phyloP scores from a whole-genome alignment of 805 yeast species.

The Scheffersomyces lignosus region DNA sequence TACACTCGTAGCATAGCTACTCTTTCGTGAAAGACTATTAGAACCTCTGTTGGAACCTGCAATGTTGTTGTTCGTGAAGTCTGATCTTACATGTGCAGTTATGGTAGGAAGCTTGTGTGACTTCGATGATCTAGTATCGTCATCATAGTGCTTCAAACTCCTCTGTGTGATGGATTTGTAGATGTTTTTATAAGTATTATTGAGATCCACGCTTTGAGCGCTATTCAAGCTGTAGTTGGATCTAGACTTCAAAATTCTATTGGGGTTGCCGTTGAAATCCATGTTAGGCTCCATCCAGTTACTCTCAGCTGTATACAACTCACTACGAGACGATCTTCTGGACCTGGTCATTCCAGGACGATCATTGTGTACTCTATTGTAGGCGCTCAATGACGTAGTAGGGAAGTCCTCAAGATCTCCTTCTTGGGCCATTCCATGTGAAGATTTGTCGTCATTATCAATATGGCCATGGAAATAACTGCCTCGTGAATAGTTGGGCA shows the following conservation, averaged over 20 bases:
- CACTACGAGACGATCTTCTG: constrained; percentile 40
- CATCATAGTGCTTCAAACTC: constrained; percentile 20
- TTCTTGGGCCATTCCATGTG: constrained; percentile 5
- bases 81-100: constrained; percentile 5
- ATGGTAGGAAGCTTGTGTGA: constrained; percentile 16
- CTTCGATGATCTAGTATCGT: constrained; percentile 13
- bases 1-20: constrained; percentile 8
- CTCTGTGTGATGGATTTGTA: constrained; percentile 38
- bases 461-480: constrained; percentile 6
- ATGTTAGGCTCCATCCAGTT: constrained; percentile 55
- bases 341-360: constrained; percentile 21
- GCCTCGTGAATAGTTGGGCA: constrained; percentile 8
- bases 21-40: constrained; percentile 2
- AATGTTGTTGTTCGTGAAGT: constrained; percentile 5
- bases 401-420: constrained; percentile 28
- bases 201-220: constrained; percentile 20
- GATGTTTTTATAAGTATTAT: constrained; percentile 33
- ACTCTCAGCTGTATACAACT: constrained; percentile 41
- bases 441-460: constrained; percentile 4
- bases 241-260: constrained; percentile 17
- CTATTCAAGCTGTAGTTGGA: constrained; percentile 24
- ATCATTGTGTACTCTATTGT: constrained; percentile 24
- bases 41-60: background rate
- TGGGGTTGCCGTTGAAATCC: constrained; percentile 1
- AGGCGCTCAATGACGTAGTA: constrained; percentile 36